Conservation (phyloP, 331 rosid species). For the Pyrus hybrid region DNA sequence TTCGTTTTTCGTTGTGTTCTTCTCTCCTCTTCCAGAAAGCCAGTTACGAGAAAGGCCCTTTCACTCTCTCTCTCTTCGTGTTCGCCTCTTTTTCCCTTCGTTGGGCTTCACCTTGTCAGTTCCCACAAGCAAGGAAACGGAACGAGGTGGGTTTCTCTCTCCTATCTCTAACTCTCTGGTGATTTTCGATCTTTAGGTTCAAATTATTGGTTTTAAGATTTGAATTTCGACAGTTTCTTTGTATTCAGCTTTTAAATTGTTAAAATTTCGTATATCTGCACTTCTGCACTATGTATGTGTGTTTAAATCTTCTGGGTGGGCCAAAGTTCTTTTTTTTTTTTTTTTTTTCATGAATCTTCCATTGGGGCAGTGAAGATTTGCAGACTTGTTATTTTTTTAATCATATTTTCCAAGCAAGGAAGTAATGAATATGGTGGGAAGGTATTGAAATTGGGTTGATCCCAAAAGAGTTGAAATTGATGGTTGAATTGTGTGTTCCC, state of each 20-base stretch:
- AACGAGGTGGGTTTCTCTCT: background rate
- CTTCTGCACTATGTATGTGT: background rate
- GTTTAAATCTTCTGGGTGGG: background rate
- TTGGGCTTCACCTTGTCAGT: constrained; percentile 3
- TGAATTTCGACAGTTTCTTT: constrained; percentile 6
- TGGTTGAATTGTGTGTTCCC: background rate
- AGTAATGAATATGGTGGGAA: background rate
- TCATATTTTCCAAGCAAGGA: background rate
- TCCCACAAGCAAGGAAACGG: background rate
- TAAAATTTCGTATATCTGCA: background rate
- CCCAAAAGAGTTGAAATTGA: background rate
- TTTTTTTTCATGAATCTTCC: background rate
- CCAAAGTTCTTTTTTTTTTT: background rate
- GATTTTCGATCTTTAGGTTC: background rate
- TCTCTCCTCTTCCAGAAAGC: background rate
- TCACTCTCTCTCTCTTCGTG: background rate
- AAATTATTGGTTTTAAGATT: constrained; percentile 5
- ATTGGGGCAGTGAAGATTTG: background rate
- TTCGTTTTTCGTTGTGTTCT: background rate
- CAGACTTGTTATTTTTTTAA: background rate
- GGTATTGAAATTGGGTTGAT: background rate
- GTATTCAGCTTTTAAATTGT: background rate
- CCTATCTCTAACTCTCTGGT: background rate
- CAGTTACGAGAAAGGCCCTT: constrained; percentile 7
- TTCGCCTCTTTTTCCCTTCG: constrained; percentile 10